Percentiles rank a stretch among this genome's conserved stretches.
These are phyloP conservation scores for Bolboschoenoplectus hybrid DNA, from an alignment of 202 grass and related monocot genomes.

Conservation along the genomic window DNA sequence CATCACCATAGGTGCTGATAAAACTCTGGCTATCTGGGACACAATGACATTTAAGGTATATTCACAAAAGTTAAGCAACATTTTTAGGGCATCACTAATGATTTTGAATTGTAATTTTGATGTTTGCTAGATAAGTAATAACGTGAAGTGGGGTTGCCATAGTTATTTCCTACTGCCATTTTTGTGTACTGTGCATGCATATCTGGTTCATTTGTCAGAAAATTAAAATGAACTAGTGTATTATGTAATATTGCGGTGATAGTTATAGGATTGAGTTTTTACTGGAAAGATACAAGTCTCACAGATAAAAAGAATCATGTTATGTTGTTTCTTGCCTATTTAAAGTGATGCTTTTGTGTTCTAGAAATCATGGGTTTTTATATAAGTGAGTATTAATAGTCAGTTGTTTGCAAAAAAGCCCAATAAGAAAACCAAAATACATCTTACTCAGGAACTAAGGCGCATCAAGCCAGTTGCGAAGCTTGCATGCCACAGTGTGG, in stretches of 20 bases:
- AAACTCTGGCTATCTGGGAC: conserved; percentile 99
- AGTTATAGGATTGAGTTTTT: not conserved
- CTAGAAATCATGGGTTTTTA: not conserved
- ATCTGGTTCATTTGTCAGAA: not conserved
- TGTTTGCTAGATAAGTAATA: conserved; percentile 22
- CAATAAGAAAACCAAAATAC: conserved; percentile 24
- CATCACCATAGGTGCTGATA: conserved; percentile 97
- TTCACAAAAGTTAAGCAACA: conserved; percentile 29
- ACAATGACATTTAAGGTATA: conserved; percentile 96
- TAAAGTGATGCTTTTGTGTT: not conserved
- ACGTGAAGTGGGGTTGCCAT: not conserved
- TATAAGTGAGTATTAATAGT: not conserved
- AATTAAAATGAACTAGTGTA: not conserved
- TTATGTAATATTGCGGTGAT: conserved; percentile 3
- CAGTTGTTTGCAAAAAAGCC: not conserved
- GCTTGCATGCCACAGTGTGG: conserved; percentile 98
- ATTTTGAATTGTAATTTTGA: conserved; percentile 15
- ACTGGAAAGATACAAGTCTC: not conserved
- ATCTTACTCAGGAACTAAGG: conserved; percentile 75
- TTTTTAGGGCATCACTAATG: not conserved
- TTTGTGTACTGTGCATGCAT: not conserved
- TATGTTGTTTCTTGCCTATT: not conserved
- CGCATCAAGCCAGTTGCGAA: conserved; percentile 96
- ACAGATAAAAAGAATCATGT: not conserved
- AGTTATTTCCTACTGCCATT: conserved; percentile 18